Conservation (phyloP, 371 early-diverging fungal species). For the Saksenaea oblongispora region DNA sequence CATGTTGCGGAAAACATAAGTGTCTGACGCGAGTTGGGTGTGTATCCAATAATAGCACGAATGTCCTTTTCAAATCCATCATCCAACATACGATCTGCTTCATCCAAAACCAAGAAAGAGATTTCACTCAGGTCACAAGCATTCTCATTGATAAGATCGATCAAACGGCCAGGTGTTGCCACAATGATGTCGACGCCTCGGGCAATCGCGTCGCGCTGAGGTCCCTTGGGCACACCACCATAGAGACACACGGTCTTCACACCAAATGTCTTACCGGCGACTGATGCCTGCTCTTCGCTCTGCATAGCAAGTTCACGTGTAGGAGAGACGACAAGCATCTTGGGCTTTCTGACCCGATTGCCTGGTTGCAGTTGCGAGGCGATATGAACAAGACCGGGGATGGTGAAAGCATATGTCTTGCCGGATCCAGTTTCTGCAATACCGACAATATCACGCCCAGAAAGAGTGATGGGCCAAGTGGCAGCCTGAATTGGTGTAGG, state of each 20-base stretch:
- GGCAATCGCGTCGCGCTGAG: conserved; percentile 58
- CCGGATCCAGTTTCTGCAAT: conserved; percentile 91
- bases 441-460: conserved; percentile 76
- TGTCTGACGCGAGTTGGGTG: conserved; percentile 74
- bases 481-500: conserved; percentile 98
- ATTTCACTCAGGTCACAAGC: conserved; percentile 68
- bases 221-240: conserved; percentile 74
- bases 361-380: conserved; percentile 46
- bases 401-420: conserved; percentile 93
- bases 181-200: conserved; percentile 83
- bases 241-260: conserved; percentile 79
- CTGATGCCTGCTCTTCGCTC: conserved; percentile 71
- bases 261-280: conserved; percentile 71
- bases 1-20: conserved; percentile 88
- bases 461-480: conserved; percentile 81
- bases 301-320: conserved; percentile 98
- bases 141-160: conserved; percentile 88
- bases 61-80: conserved; percentile 92
- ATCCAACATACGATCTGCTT: conserved; percentile 96
- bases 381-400: conserved; percentile 85
- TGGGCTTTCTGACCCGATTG: conserved; percentile 48
- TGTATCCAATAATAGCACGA: conserved; percentile 70
- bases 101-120: conserved; percentile 90
- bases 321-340: conserved; percentile 86
- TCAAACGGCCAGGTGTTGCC: conserved; percentile 95